These are phyloP conservation scores for Meyerozyma athensensis DNA, from an alignment of 1,139 yeast genomes.

Conservation along the genomic window DNA sequence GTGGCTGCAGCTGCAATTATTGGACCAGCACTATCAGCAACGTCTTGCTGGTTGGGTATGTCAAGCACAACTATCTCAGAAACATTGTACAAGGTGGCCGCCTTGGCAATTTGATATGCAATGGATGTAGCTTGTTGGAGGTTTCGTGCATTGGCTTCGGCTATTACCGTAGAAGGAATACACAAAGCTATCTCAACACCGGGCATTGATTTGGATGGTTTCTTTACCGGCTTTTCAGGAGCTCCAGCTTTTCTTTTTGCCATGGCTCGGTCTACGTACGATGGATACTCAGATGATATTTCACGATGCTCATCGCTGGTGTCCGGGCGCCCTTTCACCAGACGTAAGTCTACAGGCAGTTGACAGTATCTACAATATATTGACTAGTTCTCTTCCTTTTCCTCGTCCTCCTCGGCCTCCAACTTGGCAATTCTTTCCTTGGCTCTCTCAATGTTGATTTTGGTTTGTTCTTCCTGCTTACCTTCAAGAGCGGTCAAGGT, in stretches of 20 bases:
- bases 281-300: not conserved
- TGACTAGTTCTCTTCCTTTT: constrained; percentile 16
- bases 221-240: constrained; percentile 23
- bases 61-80: constrained; percentile 71
- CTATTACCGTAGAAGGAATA: constrained; percentile 59
- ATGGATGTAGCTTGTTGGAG: constrained; percentile 69
- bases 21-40: constrained; percentile 17
- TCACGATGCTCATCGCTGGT: constrained; percentile 2
- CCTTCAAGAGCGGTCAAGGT: constrained; percentile 67
- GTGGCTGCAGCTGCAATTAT: constrained; percentile 11
- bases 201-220: constrained; percentile 23
- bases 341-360: not conserved
- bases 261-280: not conserved
- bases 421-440: constrained; percentile 70
- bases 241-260: constrained; percentile 24
- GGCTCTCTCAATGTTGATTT: constrained; percentile 68
- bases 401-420: constrained; percentile 37
- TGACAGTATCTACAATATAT: not conserved
- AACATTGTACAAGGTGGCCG: constrained; percentile 63
- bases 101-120: constrained; percentile 75
- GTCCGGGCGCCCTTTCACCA: not conserved
- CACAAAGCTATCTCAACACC: constrained; percentile 42
- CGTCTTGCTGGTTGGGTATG: constrained; percentile 24
- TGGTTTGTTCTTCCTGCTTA: constrained; percentile 80
- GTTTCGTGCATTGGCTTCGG: constrained; percentile 50